phyloP scores from a whole-genome alignment of 176 grass and related monocot genomes.

The Triticum dicoccoides region DNA sequence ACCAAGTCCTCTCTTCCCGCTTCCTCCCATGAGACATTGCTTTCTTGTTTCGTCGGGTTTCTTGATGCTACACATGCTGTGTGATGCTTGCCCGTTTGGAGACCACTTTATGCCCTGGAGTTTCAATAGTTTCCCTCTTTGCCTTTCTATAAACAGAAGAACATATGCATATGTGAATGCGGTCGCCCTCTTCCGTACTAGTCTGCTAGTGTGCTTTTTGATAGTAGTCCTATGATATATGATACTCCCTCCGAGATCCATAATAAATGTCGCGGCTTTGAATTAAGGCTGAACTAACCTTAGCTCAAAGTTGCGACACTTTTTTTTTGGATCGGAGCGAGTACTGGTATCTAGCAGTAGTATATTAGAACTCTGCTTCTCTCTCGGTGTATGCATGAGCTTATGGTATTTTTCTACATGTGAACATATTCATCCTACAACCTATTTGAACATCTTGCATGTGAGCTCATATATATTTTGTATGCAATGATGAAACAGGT shows the following conservation, averaged over 20 bases:
- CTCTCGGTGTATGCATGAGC: background rate
- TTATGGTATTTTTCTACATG: background rate
- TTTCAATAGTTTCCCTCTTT: background rate
- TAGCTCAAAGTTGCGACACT: too few species aligned
- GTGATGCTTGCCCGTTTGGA: background rate
- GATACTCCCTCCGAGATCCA: too few species aligned
- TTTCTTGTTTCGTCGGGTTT: background rate
- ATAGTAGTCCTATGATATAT: too few species aligned
- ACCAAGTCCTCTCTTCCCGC: background rate
- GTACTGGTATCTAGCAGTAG: too few species aligned
- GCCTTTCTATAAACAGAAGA: background rate
- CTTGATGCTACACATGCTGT: background rate
- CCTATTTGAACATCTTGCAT: background rate
- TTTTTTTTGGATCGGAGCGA: too few species aligned
- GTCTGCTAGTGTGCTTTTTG: too few species aligned
- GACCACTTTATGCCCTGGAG: background rate
- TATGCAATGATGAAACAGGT: conserved; percentile 41
- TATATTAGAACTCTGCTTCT: background rate
- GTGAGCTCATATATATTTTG: background rate
- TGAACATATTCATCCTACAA: background rate
- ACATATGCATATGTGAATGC: too few species aligned
- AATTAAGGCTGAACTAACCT: too few species aligned
- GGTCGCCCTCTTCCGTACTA: too few species aligned
- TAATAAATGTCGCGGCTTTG: too few species aligned
- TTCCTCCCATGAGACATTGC: background rate